Conservation (phyloP, 768 basidiomycete species). For the Trametes punicea region DNA sequence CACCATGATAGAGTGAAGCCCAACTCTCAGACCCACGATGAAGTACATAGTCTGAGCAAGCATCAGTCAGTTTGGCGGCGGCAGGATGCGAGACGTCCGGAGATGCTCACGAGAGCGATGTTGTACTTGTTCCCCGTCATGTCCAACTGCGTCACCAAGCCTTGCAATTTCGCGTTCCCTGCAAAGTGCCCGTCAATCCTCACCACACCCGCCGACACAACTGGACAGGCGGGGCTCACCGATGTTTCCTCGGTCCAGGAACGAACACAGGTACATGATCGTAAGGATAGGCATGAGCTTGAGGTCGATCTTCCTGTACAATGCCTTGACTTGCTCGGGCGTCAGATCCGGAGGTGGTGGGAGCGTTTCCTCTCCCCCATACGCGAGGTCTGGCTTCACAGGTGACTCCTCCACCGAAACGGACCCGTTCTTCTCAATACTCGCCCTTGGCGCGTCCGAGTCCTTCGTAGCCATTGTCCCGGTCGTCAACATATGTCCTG, state of each 20-base stretch:
- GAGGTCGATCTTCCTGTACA: slow-evolving; percentile 31
- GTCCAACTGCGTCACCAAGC: slow-evolving; percentile 51
- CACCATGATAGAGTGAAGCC: not conserved
- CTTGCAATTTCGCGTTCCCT: slow-evolving; percentile 35
- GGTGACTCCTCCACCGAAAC: slow-evolving; percentile 2
- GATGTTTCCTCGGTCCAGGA: slow-evolving; percentile 31
- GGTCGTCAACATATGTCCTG: not conserved
- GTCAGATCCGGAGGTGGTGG: slow-evolving; percentile 9
- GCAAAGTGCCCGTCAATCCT: not conserved
- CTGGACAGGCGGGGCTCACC: slow-evolving; percentile 8
- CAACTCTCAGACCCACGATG: slow-evolving; percentile 42
- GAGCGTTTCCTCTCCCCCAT: slow-evolving; percentile 10
- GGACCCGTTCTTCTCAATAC: not conserved
- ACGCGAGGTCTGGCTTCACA: slow-evolving; percentile 3
- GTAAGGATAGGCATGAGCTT: slow-evolving; percentile 33
- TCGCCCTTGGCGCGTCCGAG: not conserved
- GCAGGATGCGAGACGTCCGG: not conserved
- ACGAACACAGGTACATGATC: slow-evolving; percentile 31
- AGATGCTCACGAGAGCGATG: slow-evolving; percentile 50
- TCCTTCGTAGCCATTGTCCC: not conserved
- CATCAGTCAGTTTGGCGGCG: too few relatives aligned
- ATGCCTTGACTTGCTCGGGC: slow-evolving; percentile 36
- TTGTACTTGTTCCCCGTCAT: slow-evolving; percentile 62
- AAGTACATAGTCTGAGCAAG: slow-evolving; percentile 61
- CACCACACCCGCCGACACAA: not conserved